phyloP scores from a whole-genome alignment of 2,329 filamentous ascomycete genomes.

The Plectosphaerella cucumerina region DNA sequence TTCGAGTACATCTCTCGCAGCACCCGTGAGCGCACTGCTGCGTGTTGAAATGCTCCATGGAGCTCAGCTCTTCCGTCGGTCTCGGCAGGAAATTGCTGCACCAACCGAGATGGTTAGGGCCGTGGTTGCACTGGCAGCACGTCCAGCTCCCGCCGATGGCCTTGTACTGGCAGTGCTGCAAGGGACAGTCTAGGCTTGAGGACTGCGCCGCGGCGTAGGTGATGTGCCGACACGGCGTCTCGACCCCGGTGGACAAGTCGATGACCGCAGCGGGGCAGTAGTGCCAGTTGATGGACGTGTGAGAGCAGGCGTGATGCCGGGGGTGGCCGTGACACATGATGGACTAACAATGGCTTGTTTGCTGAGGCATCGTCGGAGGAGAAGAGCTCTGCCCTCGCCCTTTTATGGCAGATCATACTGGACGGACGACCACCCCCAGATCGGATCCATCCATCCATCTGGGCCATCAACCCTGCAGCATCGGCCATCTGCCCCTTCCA shows the following conservation, averaged over 20 bases:
- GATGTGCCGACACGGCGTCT: slow-evolving; percentile 44
- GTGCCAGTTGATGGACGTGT: slow-evolving; percentile 52
- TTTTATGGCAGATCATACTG: background rate
- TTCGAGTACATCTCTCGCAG: slow-evolving; percentile 42
- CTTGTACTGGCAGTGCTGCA: slow-evolving; percentile 48
- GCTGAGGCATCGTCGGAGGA: background rate
- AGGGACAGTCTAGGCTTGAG: slow-evolving; percentile 39
- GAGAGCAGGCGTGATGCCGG: slow-evolving; percentile 45
- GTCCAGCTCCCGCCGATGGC: slow-evolving; percentile 45
- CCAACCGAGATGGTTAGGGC: slow-evolving; percentile 50
- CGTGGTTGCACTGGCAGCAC: slow-evolving; percentile 49
- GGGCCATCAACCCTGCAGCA: background rate
- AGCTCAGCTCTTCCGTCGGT: slow-evolving; percentile 20
- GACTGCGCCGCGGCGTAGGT: slow-evolving; percentile 42
- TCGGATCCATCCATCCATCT: background rate
- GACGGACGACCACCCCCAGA: background rate
- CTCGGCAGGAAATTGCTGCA: slow-evolving; percentile 34
- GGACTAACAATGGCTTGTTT: slow-evolving; percentile 2
- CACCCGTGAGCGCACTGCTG: slow-evolving; percentile 47
- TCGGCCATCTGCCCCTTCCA: background rate
- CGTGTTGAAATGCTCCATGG: slow-evolving; percentile 30
- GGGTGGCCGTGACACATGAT: slow-evolving; percentile 53
- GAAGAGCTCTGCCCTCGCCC: background rate
- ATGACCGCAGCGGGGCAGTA: slow-evolving; percentile 47
- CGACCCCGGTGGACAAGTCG: slow-evolving; percentile 44